Conservation (phyloP, 352 stramenopile species). For the Phytopythium cucurbitacearum region DNA sequence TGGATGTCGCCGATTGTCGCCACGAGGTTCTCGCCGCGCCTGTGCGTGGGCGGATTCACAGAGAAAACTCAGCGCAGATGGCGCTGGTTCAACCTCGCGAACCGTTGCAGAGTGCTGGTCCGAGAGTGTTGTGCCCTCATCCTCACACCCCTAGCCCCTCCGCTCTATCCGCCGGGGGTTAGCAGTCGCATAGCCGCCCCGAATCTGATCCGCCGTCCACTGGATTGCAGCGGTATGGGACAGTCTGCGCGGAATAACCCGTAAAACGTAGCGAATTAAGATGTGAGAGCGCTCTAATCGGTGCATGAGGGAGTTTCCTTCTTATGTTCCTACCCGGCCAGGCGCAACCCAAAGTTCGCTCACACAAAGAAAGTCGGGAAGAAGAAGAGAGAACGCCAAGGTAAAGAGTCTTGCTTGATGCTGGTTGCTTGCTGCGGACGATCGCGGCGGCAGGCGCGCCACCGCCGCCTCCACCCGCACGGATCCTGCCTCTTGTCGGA, state of each 20-base stretch:
- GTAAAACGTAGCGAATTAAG: too few relatives aligned
- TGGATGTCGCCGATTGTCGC: slow-evolving; percentile 8
- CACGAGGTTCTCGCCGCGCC: slow-evolving; percentile 11
- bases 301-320: too few relatives aligned
- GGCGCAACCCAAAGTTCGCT: not conserved
- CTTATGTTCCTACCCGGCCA: too few relatives aligned
- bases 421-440: too few relatives aligned
- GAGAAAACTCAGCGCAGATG: not conserved
- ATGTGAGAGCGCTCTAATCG: too few relatives aligned
- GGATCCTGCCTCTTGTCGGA: too few relatives aligned
- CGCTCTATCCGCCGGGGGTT: slow-evolving; percentile 8
- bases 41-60: not conserved
- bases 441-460: too few relatives aligned
- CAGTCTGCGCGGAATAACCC: too few relatives aligned
- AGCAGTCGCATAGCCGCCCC: slow-evolving; percentile 4
- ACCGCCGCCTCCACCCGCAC: too few relatives aligned
- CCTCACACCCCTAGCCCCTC: slow-evolving; percentile 8
- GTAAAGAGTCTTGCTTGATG: too few relatives aligned
- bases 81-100: slow-evolving; percentile 15
- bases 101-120: not conserved
- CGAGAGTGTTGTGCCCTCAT: slow-evolving; percentile 24
- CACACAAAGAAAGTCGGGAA: slow-evolving; percentile 32
- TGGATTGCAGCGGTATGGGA: too few relatives aligned
- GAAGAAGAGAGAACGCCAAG: slow-evolving; percentile 26
- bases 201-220: slow-evolving; percentile 10